phyloP scores from a whole-genome alignment of 345 rosid species.

The Brassica nigra region DNA sequence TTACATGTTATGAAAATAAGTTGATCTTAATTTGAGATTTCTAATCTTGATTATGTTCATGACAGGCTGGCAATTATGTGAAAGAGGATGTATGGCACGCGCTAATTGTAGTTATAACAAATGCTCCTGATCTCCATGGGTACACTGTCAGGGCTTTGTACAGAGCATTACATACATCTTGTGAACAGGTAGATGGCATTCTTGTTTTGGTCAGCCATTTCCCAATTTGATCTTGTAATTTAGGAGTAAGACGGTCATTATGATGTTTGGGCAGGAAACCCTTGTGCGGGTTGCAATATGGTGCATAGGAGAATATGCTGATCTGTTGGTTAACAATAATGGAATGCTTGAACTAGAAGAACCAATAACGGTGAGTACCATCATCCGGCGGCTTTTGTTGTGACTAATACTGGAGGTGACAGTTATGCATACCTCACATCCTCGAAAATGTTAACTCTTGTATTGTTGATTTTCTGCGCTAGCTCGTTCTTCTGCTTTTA shows the following conservation, averaged over 20 bases:
- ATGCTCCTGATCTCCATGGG: constrained; percentile 96
- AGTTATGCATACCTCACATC: constrained; percentile 2
- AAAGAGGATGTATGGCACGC: constrained; percentile 97
- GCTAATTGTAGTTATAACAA: constrained; percentile 84
- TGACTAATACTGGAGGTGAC: constrained; percentile 14
- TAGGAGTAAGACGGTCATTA: constrained; percentile 27
- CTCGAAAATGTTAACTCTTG: constrained; percentile 11
- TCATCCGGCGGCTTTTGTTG: constrained; percentile 29
- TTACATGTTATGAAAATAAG: constrained; percentile 1
- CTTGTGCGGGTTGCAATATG: constrained; percentile 93
- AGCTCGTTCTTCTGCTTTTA: constrained; percentile 8
- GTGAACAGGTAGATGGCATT: constrained; percentile 68
- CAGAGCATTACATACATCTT: constrained; percentile 68
- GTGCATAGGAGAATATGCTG: constrained; percentile 99
- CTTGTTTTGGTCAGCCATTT: constrained; percentile 20
- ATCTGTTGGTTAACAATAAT: constrained; percentile 74
- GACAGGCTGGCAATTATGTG: constrained; percentile 92
- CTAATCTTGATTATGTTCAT: constrained; percentile 42
- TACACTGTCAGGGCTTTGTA: constrained; percentile 84
- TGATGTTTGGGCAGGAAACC: constrained; percentile 61
- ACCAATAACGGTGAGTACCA: constrained; percentile 78
- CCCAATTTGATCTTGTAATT: constrained; percentile 29
- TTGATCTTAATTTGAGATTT: constrained; percentile 26
- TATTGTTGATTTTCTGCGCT: constrained; percentile 2
- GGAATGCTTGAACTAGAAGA: constrained; percentile 89